A percentile compares a stretch with the other conserved stretches of the same genome.
These are phyloP conservation scores for Pleurotus djamor DNA, from an alignment of 768 basidiomycete species.

Conservation along the genomic window DNA sequence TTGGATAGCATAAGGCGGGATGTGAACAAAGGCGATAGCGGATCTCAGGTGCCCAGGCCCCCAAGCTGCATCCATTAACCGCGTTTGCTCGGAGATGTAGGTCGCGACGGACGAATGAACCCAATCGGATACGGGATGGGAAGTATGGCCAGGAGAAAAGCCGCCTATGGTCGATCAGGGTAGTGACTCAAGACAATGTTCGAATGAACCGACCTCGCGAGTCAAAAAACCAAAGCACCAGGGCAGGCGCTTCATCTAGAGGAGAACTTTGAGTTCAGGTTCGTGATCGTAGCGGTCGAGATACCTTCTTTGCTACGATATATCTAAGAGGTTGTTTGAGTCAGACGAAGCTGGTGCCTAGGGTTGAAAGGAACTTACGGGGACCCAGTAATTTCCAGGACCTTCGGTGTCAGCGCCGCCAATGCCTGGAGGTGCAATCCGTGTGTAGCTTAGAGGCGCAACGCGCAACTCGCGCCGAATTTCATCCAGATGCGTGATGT, in stretches of 20 bases:
- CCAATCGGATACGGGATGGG: conserved; percentile 58
- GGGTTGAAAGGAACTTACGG: conserved; percentile 36
- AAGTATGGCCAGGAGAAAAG: conserved; percentile 38
- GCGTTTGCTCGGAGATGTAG: conserved; percentile 59
- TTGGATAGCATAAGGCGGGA: conserved; percentile 55
- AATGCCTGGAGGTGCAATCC: conserved; percentile 54
- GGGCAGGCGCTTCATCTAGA: conserved; percentile 43
- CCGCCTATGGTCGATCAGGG: conserved; percentile 38
- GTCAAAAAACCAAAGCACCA: conserved; percentile 80
- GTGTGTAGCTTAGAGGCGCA: conserved; percentile 63
- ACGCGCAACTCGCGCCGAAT: conserved; percentile 59
- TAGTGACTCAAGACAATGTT: background rate
- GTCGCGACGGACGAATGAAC: conserved; percentile 59
- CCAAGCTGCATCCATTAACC: conserved; percentile 56
- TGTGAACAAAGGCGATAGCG: conserved; percentile 72
- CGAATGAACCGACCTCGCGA: conserved; percentile 48
- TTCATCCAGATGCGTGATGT: conserved; percentile 70
- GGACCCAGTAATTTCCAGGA: conserved; percentile 77
- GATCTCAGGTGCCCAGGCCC: conserved; percentile 48
- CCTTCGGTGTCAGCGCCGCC: conserved; percentile 51
- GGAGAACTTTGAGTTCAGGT: background rate
- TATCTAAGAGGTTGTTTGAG: conserved; percentile 20
- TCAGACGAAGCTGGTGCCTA: background rate
- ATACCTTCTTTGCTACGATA: conserved; percentile 33
- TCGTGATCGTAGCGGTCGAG: background rate